phyloP scores from a whole-genome alignment of 1,284 basidiomycete genomes.

The Meripilus lineatus region DNA sequence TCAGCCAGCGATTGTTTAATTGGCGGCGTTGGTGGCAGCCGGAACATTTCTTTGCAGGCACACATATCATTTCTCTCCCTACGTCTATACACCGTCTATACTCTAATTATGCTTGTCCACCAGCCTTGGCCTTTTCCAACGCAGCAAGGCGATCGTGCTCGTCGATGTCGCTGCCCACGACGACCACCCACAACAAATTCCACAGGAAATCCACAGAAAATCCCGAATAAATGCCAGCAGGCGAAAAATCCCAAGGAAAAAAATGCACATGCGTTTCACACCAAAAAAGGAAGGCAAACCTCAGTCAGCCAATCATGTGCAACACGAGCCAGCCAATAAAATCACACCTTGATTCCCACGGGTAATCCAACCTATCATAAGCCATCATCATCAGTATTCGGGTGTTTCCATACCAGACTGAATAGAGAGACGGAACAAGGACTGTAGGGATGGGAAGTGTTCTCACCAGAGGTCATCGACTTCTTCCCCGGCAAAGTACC shows the following conservation, averaged over 20 bases:
- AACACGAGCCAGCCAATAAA: constrained; percentile 11
- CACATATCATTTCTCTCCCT: too few relatives aligned
- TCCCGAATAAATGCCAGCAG: not conserved
- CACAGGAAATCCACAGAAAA: not conserved
- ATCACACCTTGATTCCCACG: constrained; percentile 71
- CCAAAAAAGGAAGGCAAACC: too few relatives aligned
- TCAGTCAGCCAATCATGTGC: constrained; percentile 5
- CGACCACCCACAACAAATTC: constrained; percentile 5
- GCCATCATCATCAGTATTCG: too few relatives aligned
- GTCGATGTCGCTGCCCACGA: constrained; percentile 59
- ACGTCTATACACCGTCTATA: not conserved
- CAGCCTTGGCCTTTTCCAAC: constrained; percentile 15
- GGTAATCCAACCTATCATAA: constrained; percentile 69
- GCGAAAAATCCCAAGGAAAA: constrained; percentile 3
- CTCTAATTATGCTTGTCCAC: constrained; percentile 1
- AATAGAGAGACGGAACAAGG: constrained; percentile 3
- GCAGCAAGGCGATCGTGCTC: constrained; percentile 66
- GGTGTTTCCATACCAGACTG: too few relatives aligned
- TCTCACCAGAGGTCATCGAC: constrained; percentile 49
- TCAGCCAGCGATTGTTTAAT: too few relatives aligned
- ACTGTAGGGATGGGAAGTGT: constrained; percentile 12
- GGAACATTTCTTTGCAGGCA: too few relatives aligned
- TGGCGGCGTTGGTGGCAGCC: too few relatives aligned
- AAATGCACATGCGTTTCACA: constrained; percentile 3
- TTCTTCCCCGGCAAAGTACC: constrained; percentile 67